Percentiles rank a stretch among this genome's conserved stretches.
Evolutionary conservation across 768 basidiomycete genomes (phyloP).

Genomic region (Epithele typhae): DNA sequence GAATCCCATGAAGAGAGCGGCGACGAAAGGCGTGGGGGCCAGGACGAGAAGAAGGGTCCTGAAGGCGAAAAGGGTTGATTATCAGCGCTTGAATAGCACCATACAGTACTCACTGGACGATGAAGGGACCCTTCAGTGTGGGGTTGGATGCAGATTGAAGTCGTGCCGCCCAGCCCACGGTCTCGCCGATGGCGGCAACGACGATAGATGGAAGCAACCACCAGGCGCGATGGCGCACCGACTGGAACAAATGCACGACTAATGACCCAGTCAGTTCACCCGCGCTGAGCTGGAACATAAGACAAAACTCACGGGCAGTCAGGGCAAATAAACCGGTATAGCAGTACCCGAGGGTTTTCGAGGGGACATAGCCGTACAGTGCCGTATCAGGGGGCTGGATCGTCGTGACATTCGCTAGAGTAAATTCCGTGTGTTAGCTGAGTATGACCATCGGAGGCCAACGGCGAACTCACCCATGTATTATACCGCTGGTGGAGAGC

Average conservation of each 20-base stretch:
- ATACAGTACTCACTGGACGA: no score
- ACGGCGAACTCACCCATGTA: no score
- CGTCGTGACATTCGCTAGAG: no score
- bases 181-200: neutral
- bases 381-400: no score
- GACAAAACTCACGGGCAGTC: no score
- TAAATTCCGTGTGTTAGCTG: no score
- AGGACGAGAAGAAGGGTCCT: conserved; percentile 1
- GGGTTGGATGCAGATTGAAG: conserved; percentile 3
- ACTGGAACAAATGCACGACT: neutral
- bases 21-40: conserved; percentile 48
- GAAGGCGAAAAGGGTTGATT: neutral
- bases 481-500: no score
- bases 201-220: conserved; percentile 1
- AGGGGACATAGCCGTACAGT: conserved; percentile 2
- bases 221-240: conserved; percentile 1
- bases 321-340: neutral
- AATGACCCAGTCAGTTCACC: neutral
- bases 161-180: conserved; percentile 2
- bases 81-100: neutral
- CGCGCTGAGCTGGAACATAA: no score
- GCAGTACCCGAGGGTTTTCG: neutral
- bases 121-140: neutral
- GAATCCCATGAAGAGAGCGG: conserved; percentile 51
- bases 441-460: no score